These are phyloP conservation scores for Spinacia oleracea DNA, from an alignment of 179 eudicot species.

Conservation along the genomic window DNA sequence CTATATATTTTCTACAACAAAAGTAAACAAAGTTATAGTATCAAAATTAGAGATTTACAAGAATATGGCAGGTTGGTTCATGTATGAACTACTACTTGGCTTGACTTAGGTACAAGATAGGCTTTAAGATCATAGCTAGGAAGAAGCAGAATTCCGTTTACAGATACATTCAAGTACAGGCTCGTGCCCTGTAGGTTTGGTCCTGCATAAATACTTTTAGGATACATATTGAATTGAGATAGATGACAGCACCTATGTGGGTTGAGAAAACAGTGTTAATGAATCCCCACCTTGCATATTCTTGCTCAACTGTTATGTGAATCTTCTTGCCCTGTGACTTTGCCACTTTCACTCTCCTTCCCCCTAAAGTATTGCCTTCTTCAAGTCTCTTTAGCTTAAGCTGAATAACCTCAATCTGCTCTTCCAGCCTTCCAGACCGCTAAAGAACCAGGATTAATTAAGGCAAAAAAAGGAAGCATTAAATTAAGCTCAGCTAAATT, in stretches of 20 bases:
- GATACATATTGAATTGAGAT: no score
- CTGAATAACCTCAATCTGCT: slow-evolving; percentile 68
- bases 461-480: not conserved
- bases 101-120: no score
- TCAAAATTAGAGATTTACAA: no score
- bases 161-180: no score
- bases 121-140: no score
- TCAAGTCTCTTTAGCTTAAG: slow-evolving; percentile 63
- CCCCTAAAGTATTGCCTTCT: slow-evolving; percentile 52
- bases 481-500: not conserved
- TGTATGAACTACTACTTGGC: no score
- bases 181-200: no score
- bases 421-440: slow-evolving; percentile 76
- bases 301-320: slow-evolving; percentile 72
- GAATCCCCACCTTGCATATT: slow-evolving; percentile 68
- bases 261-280: not conserved
- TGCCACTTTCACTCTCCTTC: slow-evolving; percentile 56
- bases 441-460: slow-evolving; percentile 22
- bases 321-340: slow-evolving; percentile 84
- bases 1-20: no score
- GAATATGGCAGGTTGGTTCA: no score
- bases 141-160: no score
- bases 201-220: slow-evolving; percentile 47
- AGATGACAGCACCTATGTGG: not conserved
- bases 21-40: no score